Base-by-base conservation (phyloP, 192 early-diverging fungal species). In the Backusella tuberculispora region DNA sequence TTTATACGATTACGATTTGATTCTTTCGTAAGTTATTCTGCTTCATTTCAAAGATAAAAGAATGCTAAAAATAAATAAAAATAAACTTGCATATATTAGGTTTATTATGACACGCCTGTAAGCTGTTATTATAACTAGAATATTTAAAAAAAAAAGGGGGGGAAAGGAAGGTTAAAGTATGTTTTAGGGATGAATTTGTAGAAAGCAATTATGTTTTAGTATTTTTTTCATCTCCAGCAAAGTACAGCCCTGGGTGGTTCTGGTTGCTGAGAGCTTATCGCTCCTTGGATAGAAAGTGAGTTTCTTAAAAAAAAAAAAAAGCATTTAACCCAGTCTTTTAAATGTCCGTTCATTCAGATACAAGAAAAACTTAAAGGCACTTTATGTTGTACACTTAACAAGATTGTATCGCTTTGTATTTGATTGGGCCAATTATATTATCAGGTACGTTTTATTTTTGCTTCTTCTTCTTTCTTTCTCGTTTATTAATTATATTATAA, bases 301-400 rank as follows among this genome's bases (percentile, higher is more conserved):
- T 76, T 12, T 45, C 3, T 19, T n/a, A 24, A 19, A 69, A 46
- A 34, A 24, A 24, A 63, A 5, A 37, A 42, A 41, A 40, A 43
- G 44, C 24, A 4, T 26, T n/a, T 15, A 34, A 34, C 29, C 29
- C 29, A 34, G 29, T 34, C 29, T 21, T 67, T 34, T 64, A 73
- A 45, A 56, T 34, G 19, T 42, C 53, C 50, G 50, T 19, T 14
- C 21, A 34, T n/a, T 53, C n/a, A 53, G 50, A 53, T 53, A 93
- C 85, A 95, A 96, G 72, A 99, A 99, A 84, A 97, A 99, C 81
- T 83, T 99, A 45, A 97, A 97, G 82, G 88, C 88, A 19, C 83
- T 99, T 13, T 94, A 94, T 81, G 90, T 99, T 42, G 95, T 99
- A 3, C 96, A 99, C 83, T 92, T 95, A n/a, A 90, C 93, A 17